Conservation (phyloP, 2,329 filamentous ascomycete genomes). For the Colletotrichum coccodes region DNA sequence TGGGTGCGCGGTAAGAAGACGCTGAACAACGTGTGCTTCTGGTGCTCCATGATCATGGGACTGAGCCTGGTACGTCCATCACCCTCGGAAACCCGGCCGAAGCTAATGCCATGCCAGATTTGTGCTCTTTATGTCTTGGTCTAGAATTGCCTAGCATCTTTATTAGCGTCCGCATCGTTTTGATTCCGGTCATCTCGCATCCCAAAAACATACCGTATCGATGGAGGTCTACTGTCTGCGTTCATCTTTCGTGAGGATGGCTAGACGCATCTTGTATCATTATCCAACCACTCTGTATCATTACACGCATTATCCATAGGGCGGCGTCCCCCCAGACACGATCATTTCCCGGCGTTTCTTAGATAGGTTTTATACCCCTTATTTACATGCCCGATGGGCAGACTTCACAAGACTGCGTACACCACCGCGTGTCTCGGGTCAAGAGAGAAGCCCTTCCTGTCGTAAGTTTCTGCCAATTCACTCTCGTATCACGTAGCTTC, state of each 20-base stretch:
- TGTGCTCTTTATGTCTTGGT: conserved; percentile 65
- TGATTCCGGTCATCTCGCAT: background rate
- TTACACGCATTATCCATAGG: background rate
- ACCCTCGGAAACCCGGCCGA: background rate
- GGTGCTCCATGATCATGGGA: conserved; percentile 91
- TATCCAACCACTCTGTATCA: background rate
- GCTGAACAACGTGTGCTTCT: conserved; percentile 90
- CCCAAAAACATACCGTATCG: background rate
- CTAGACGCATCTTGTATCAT: background rate
- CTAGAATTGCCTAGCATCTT: conserved; percentile 36
- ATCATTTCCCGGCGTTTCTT: conserved; percentile 18
- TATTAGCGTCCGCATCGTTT: background rate
- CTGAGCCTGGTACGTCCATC: conserved; percentile 75
- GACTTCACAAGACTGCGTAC: background rate
- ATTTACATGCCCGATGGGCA: conserved; percentile 6
- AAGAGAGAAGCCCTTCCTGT: too few relatives aligned
- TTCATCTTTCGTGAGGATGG: background rate
- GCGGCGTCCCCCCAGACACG: conserved; percentile 9
- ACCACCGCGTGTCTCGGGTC: background rate
- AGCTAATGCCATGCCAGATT: conserved; percentile 49
- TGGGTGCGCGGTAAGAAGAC: conserved; percentile 80
- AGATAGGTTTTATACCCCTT: conserved; percentile 29
- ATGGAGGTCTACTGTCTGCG: too few relatives aligned
- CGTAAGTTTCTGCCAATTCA: too few relatives aligned
- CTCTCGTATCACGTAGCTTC: too few relatives aligned